Conservation (phyloP, 345 rosid genomes). For the Sapria himalayana region DNA sequence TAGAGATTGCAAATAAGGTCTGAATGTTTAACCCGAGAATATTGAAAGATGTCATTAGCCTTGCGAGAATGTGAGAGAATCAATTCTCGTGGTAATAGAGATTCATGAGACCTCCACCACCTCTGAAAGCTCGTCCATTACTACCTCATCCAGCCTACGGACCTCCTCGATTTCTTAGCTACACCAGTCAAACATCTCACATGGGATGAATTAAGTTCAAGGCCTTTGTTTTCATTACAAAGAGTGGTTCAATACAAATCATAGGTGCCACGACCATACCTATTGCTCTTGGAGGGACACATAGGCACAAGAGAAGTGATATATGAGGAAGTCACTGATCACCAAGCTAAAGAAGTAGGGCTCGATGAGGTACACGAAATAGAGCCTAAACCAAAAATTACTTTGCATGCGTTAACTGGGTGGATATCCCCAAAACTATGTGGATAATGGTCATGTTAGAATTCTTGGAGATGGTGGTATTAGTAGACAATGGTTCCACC, state of each 20-base stretch:
- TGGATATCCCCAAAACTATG: not conserved
- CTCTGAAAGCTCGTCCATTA: too few species aligned
- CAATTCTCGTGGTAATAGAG: not conserved
- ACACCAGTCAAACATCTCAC: not conserved
- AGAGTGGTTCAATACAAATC: not conserved
- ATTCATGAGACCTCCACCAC: not conserved
- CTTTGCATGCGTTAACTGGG: not conserved
- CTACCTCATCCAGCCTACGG: too few species aligned
- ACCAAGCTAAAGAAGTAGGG: not conserved
- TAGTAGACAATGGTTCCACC: not conserved
- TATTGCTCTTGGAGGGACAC: not conserved
- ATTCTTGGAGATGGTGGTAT: not conserved
- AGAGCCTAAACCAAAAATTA: not conserved
- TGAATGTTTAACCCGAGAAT: not conserved
- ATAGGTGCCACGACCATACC: not conserved
- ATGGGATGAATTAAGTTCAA: not conserved
- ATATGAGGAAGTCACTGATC: not conserved
- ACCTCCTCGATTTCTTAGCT: not conserved
- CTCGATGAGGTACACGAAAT: too few species aligned
- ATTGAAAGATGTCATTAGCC: not conserved
- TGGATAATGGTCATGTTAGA: not conserved
- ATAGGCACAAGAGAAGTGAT: too few species aligned
- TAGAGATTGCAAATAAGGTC: not conserved
- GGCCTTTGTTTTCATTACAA: not conserved
- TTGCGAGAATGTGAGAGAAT: not conserved